Evolutionary conservation across 345 rosid species (phyloP).

Genomic region (Eucalyptus tenuipes): DNA sequence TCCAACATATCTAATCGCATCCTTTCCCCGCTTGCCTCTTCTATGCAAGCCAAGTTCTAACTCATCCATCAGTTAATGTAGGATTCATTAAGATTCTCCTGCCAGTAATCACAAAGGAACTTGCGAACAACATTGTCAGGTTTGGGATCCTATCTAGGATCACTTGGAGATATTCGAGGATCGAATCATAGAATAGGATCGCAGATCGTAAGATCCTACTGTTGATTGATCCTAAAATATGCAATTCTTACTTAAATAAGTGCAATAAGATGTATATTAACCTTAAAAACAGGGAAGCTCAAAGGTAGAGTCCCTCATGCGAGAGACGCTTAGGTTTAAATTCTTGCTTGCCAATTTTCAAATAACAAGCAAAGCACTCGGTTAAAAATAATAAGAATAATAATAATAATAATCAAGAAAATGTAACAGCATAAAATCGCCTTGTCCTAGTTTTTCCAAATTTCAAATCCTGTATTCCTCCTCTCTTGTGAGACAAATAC

Average conservation of each 20-base stretch:
- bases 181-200: background rate
- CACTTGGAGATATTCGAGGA: background rate
- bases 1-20: background rate
- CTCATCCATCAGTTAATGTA: background rate
- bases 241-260: background rate
- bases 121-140: background rate
- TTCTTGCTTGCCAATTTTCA: background rate
- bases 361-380: background rate
- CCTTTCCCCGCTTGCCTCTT: background rate
- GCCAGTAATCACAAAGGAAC: background rate
- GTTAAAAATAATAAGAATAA: background rate
- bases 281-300: background rate
- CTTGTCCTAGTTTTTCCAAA: background rate
- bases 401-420: background rate
- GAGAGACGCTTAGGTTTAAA: background rate
- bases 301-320: background rate
- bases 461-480: background rate
- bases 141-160: background rate
- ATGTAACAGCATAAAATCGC: background rate
- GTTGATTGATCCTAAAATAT: background rate
- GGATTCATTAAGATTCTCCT: background rate
- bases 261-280: background rate
- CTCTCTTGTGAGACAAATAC: background rate
- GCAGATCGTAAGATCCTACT: background rate
- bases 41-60: background rate